Evolutionary conservation across 306 rosid species (phyloP), one percentile per base, ranked within the genome.

Genomic region (Inga leiocalycina): DNA sequence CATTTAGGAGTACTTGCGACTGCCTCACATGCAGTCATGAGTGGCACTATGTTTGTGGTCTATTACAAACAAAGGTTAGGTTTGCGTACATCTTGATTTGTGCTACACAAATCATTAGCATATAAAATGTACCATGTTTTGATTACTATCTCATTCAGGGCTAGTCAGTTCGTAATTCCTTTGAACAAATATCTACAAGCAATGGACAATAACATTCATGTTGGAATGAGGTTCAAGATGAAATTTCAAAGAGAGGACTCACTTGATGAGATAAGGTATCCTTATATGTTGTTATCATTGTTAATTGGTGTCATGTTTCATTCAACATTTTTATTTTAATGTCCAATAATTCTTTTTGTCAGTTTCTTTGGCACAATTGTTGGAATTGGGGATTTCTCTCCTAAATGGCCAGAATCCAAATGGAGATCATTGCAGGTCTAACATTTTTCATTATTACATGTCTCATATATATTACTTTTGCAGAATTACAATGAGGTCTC

Each of bases 1-100:
- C 97, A 88, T 80, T 92, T 92, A 69, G 94, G 97, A 73, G 97
- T 94, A 75, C 94, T 92, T 81, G 98, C 94, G 66, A 92, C 97
- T 73, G 95, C 95, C 54, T 87, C 93, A 57, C 95, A 91, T 87
- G 98, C 66, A 39, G 84, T 92, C 67, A 44, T 65, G 78, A 91
- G 92, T 22, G 78, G 74, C 45, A 89, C 91, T 13, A 82, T 88
- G 84, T 92, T 94, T 76, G 85, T 91, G 27, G 97, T 92, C n/a
- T 92, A 89, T 84, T 92, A 90, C 81, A 91, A 90, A 82, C 97
- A 95, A 20, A 94, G 98, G 98, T 92, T 73, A 57, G 64, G 64
- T 57, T 57, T 20, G 12, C 62, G 76, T 71, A 20, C 45, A 77
- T 30, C 52, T 77, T 52, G 46, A 20, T 27, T 64, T 64, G 20